Evolutionary conservation across 768 basidiomycete species (phyloP).

Genomic region (Rhodotorula kratochvilovae): DNA sequence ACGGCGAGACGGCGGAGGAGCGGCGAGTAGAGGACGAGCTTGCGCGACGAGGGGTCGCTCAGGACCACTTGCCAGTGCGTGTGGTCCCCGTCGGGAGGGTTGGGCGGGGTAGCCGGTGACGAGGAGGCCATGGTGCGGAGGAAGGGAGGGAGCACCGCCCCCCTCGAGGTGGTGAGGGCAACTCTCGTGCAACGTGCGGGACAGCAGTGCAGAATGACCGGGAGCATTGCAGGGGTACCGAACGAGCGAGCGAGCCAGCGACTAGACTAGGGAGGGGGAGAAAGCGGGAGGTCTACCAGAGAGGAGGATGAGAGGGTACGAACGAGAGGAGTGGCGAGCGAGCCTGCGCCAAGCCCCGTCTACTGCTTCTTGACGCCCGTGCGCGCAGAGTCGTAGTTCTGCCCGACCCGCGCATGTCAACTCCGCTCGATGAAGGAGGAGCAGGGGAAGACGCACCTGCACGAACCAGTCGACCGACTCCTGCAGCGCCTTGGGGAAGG

Average conservation of each 20-base stretch:
- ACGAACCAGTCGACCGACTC: constrained; percentile 82
- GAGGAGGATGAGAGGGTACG: background rate
- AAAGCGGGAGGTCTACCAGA: background rate
- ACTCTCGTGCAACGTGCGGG: background rate
- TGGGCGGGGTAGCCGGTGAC: background rate
- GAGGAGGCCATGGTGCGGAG: background rate
- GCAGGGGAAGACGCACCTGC: constrained; percentile 44
- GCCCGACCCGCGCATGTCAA: background rate
- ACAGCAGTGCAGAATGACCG: no score
- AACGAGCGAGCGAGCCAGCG: background rate
- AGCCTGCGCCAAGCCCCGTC: background rate
- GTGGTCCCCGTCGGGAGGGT: background rate
- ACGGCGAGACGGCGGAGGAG: background rate
- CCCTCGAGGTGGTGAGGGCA: background rate
- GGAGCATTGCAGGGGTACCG: background rate
- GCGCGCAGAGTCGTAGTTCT: constrained; percentile 36
- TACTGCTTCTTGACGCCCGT: constrained; percentile 28
- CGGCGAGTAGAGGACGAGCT: constrained; percentile 23
- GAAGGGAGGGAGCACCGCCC: background rate
- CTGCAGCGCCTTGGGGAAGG: constrained; percentile 75
- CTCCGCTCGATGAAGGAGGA: background rate
- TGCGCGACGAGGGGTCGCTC: constrained; percentile 1
- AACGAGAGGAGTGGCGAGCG: background rate
- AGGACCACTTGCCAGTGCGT: constrained; percentile 21
- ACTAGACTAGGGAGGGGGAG: background rate